Base-by-base conservation (phyloP, 768 basidiomycete species). In the Lyophyllum semitale region DNA sequence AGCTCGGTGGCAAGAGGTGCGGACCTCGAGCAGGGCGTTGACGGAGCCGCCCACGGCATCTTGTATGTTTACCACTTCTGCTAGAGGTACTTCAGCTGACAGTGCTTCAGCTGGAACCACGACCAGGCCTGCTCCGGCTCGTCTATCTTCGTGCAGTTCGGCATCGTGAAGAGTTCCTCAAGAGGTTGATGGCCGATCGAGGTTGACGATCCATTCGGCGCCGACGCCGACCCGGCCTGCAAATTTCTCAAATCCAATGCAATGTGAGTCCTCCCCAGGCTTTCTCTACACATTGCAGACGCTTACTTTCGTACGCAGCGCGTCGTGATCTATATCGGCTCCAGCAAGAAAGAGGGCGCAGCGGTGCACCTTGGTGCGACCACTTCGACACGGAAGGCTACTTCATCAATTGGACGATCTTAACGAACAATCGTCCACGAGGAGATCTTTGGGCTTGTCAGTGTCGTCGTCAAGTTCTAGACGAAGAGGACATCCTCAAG, bases 121-220 rank as follows among this genome's bases (percentile, higher is more conserved):
- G 91, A 93, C 18, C 93, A 95, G 73, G 78, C 80, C n/a, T 95
- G 93, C 73, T 85, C 92, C 8, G 90, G 93, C 9, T 88, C 92
- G 9, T 84, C 94, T 47, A 88, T 95, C 57, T 94, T 83, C 64
- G 91, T 96, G 5, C 93, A 95, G 63, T 79, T 81, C 45, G 73
- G 76, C 3, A 84, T 95, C 61, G 95, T 70, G 91, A 93, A 68
- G 72, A 85, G 63, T 95, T 95, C 79, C 70, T 94, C 40, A 66
- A 74, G 51, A 74, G 69, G 52, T 88, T 94, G 71, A 79, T 80
- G 1, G 79, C 71, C 25, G 0, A 71, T 89, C 68, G 82, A 83
- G 68, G 70, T 91, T 51, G 92, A 91, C 20, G 83, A 89, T 62
- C 90, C 91, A 1, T 92, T 93, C 73, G 63, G 62, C 2, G 58